These are phyloP conservation scores for Micractinium sp. DNA, from an alignment of 139 green algal genomes.

Conservation along the genomic window DNA sequence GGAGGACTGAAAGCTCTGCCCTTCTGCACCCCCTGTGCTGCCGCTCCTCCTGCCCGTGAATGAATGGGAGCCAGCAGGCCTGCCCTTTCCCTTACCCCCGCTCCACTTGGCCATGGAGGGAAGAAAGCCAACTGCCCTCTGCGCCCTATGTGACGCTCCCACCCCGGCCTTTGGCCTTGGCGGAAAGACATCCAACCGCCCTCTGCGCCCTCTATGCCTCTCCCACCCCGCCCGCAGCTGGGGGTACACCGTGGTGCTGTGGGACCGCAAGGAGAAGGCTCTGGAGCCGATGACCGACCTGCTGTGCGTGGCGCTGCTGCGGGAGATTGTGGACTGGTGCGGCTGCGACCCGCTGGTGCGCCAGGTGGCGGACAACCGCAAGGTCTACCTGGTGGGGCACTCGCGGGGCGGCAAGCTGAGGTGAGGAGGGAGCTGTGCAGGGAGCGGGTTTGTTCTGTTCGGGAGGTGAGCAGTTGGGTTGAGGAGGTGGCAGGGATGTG, in stretches of 20 bases:
- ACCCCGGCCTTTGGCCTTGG: too few relatives aligned
- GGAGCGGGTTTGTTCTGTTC: not conserved
- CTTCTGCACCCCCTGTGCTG: too few relatives aligned
- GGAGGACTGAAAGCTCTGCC: too few relatives aligned
- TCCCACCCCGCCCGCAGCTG: constrained; percentile 16
- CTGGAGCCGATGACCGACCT: constrained; percentile 76
- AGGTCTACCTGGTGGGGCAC: constrained; percentile 68
- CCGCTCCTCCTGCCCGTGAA: too few relatives aligned
- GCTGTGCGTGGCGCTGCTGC: constrained; percentile 65
- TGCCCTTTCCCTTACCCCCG: too few relatives aligned
- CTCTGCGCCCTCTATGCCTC: not conserved
- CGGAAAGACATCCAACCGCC: too few relatives aligned
- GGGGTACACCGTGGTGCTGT: constrained; percentile 60
- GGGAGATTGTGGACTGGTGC: constrained; percentile 80
- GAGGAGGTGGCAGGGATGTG: not conserved
- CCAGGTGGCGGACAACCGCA: constrained; percentile 55
- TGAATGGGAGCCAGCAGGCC: too few relatives aligned
- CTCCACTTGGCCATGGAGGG: too few relatives aligned
- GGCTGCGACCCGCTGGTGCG: constrained; percentile 59
- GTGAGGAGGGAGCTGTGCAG: not conserved
- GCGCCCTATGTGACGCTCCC: too few relatives aligned
- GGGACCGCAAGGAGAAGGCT: constrained; percentile 70
- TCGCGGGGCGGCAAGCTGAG: constrained; percentile 43
- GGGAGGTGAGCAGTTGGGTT: not conserved
- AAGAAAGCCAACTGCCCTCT: too few relatives aligned